phyloP scores from a whole-genome alignment of 176 grass and related monocot genomes.

The Oryza officinalis region DNA sequence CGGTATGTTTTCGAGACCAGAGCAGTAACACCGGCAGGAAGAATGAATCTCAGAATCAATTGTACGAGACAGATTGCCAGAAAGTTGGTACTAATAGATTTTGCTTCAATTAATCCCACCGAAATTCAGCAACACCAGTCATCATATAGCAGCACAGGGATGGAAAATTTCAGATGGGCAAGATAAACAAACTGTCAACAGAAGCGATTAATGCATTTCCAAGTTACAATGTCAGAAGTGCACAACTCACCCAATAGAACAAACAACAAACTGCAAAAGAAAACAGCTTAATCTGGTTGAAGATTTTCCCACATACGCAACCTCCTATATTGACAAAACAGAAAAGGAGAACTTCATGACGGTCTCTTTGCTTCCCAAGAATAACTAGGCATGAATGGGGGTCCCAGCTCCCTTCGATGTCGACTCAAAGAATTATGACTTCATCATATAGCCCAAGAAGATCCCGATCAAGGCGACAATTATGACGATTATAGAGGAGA shows the following conservation, averaged over 20 bases:
- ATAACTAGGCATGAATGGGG: slow-evolving; percentile 31
- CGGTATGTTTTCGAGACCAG: no score
- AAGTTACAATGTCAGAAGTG: slow-evolving; percentile 40
- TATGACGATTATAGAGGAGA: slow-evolving; percentile 60
- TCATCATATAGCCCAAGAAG: slow-evolving; percentile 67
- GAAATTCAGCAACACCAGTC: background rate
- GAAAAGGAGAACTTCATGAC: slow-evolving; percentile 36
- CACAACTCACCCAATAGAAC: slow-evolving; percentile 31
- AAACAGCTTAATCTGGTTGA: slow-evolving; percentile 48
- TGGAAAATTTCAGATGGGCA: background rate
- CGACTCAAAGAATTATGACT: slow-evolving; percentile 47
- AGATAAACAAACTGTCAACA: slow-evolving; percentile 1
- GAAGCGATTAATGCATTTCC: slow-evolving; percentile 31
- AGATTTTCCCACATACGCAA: slow-evolving; percentile 41
- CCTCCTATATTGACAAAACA: slow-evolving; percentile 54
- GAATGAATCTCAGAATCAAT: no score
- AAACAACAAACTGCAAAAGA: slow-evolving; percentile 33
- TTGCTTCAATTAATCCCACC: background rate
- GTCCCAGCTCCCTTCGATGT: slow-evolving; percentile 26
- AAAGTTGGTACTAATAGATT: background rate
- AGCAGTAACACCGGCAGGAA: no score
- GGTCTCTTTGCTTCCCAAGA: slow-evolving; percentile 39
- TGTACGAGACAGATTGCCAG: background rate
- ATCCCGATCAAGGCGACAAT: slow-evolving; percentile 63
- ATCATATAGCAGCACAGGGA: background rate